These are phyloP conservation scores for Tuctoria greenei DNA, from an alignment of 176 grass and related monocot species.

Conservation along the genomic window DNA sequence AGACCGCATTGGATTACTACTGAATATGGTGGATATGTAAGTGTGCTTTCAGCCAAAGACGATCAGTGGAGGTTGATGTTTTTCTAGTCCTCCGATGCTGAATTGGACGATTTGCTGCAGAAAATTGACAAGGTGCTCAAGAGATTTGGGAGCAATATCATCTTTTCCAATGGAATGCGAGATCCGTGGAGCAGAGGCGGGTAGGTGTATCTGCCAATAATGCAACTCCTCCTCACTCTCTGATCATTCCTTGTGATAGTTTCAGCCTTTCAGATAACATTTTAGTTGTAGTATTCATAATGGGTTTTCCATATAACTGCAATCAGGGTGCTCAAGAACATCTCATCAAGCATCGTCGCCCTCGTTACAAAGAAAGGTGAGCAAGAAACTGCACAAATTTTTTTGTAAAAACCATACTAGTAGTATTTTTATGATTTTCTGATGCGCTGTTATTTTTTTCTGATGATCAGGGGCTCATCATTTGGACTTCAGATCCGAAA, in stretches of 20 bases:
- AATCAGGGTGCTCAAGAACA: slow-evolving; percentile 87
- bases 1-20: slow-evolving; percentile 87
- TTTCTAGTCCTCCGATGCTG: slow-evolving; percentile 10
- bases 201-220: slow-evolving; percentile 34
- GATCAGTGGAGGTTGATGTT: not conserved
- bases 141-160: slow-evolving; percentile 92
- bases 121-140: slow-evolving; percentile 79
- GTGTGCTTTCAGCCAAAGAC: slow-evolving; percentile 14
- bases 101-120: slow-evolving; percentile 29
- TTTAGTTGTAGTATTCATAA: not conserved
- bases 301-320: not conserved
- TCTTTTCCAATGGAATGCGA: slow-evolving; percentile 95
- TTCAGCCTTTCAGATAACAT: slow-evolving; percentile 7
- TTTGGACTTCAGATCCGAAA: slow-evolving; percentile 73
- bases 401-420: not conserved
- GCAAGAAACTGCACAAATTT: not conserved
- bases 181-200: slow-evolving; percentile 95
- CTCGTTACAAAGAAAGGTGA: slow-evolving; percentile 85
- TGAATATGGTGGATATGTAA: slow-evolving; percentile 90
- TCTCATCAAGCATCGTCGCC: slow-evolving; percentile 85
- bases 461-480: slow-evolving; percentile 74
- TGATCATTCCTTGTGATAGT: not conserved
- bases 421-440: slow-evolving; percentile 23
- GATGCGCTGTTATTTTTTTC: not conserved
- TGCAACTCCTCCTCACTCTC: not conserved